Percentiles rank a stretch among this genome's conserved stretches.
phyloP scores from a whole-genome alignment of 2,329 filamentous ascomycete species.

The Malbranchea cinnamomea region DNA sequence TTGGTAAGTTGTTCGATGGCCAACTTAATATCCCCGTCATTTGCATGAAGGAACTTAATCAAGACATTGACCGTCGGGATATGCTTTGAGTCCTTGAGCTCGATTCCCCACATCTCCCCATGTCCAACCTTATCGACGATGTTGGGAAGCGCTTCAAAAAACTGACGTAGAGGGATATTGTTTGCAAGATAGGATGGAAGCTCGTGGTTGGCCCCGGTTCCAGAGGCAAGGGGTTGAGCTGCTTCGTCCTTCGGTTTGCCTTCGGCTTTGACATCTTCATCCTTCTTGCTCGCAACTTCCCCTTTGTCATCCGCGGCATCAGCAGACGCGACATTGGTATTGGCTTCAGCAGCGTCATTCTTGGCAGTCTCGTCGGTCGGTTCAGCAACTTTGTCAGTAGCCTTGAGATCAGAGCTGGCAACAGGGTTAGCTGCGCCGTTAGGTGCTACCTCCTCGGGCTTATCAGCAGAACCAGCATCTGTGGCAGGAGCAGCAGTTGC shows the following conservation, averaged over 20 bases:
- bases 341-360: slow-evolving; percentile 6
- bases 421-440: too few relatives aligned
- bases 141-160: slow-evolving; percentile 43
- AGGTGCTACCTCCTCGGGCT: slow-evolving; percentile 2
- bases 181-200: slow-evolving; percentile 21
- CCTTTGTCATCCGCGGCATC: slow-evolving; percentile 3
- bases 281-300: too few relatives aligned
- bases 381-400: slow-evolving; percentile 7
- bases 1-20: slow-evolving; percentile 64
- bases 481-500: slow-evolving; percentile 7
- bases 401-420: too few relatives aligned
- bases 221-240: slow-evolving; percentile 11
- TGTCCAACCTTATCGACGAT: slow-evolving; percentile 46
- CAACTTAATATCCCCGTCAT: slow-evolving; percentile 57
- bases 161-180: slow-evolving; percentile 34
- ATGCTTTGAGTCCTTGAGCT: slow-evolving; percentile 40
- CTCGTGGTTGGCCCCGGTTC: slow-evolving; percentile 18
- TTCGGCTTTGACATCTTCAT: too few relatives aligned
- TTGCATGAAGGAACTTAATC: slow-evolving; percentile 88
- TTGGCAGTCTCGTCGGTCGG: slow-evolving; percentile 7
- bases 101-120: slow-evolving; percentile 76
- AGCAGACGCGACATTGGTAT: slow-evolving; percentile 2
- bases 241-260: too few relatives aligned
- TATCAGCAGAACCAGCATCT: slow-evolving; percentile 8
- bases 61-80: slow-evolving; percentile 70